Conservation (phyloP, 495 filamentous ascomycete species). For the Neurospora pannonica region DNA sequence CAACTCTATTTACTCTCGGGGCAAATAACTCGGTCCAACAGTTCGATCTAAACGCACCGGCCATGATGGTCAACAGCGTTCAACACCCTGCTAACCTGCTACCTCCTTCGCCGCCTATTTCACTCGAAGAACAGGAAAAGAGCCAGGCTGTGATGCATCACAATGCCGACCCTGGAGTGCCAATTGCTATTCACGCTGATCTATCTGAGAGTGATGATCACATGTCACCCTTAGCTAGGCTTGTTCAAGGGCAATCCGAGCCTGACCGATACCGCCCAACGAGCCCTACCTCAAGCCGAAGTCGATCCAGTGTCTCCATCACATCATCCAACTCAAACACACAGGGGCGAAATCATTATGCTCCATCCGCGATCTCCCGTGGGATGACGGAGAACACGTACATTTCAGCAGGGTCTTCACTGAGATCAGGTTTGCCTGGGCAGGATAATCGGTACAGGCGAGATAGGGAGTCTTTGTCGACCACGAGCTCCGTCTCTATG, state of each 20-base stretch:
- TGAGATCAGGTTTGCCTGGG: slow-evolving; percentile 31
- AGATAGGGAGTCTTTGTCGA: slow-evolving; percentile 49
- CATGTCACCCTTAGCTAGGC: slow-evolving; percentile 57
- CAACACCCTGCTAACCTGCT: slow-evolving; percentile 69
- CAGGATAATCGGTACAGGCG: slow-evolving; percentile 23
- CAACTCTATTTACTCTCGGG: slow-evolving; percentile 86
- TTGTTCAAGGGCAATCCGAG: slow-evolving; percentile 41
- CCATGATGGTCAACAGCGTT: slow-evolving; percentile 66
- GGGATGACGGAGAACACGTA: slow-evolving; percentile 48
- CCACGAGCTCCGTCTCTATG: slow-evolving; percentile 50
- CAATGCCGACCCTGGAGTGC: slow-evolving; percentile 34
- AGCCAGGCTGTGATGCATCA: slow-evolving; percentile 29
- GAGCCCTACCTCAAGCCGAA: slow-evolving; percentile 56
- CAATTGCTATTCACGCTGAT: slow-evolving; percentile 43
- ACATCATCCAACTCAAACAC: slow-evolving; percentile 40
- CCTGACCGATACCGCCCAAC: slow-evolving; percentile 47
- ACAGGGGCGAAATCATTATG: slow-evolving; percentile 24
- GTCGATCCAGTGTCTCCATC: slow-evolving; percentile 53
- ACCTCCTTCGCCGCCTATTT: slow-evolving; percentile 69
- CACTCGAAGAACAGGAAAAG: slow-evolving; percentile 54
- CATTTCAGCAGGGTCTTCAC: slow-evolving; percentile 53
- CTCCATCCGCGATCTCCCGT: slow-evolving; percentile 38
- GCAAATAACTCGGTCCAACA: slow-evolving; percentile 86
- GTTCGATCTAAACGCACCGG: slow-evolving; percentile 78
- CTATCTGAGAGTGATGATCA: slow-evolving; percentile 56